These are phyloP conservation scores for Blastobotrys arbuscula DNA, from an alignment of 1,139 yeast genomes.

Conservation along the genomic window DNA sequence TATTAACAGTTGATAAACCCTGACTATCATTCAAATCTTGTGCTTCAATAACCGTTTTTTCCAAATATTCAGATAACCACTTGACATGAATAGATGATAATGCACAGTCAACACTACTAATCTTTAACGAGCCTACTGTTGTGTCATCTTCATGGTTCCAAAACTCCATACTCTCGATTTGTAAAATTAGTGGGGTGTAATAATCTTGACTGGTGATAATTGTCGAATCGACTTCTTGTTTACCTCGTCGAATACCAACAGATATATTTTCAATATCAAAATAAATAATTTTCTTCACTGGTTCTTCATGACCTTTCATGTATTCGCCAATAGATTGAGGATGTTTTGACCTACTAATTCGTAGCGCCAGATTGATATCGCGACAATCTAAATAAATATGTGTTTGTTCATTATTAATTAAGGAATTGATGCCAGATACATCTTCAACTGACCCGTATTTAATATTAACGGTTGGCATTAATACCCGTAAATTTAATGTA, in stretches of 20 bases:
- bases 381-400: conserved; percentile 24
- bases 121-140: conserved; percentile 25
- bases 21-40: conserved; percentile 12
- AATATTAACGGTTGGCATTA: conserved; percentile 45
- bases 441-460: conserved; percentile 38
- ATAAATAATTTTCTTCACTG: conserved; percentile 21
- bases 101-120: conserved; percentile 26
- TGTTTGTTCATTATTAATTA: conserved; percentile 16
- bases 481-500: conserved; percentile 46
- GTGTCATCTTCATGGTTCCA: conserved; percentile 28
- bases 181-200: conserved; percentile 23
- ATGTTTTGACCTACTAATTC: conserved; percentile 18
- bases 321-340: conserved; percentile 24
- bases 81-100: conserved; percentile 24
- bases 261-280: conserved; percentile 21
- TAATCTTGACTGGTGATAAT: conserved; percentile 14
- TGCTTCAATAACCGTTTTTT: conserved; percentile 19
- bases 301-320: conserved; percentile 21
- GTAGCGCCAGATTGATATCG: conserved; percentile 24
- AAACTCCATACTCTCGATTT: conserved; percentile 26
- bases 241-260: conserved; percentile 23
- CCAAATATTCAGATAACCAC: conserved; percentile 26
- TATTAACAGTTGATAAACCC: conserved; percentile 3
- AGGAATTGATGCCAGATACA: conserved; percentile 3
- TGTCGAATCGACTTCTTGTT: neutral